Percentiles rank a stretch among this genome's conserved stretches.
phyloP scores from a whole-genome alignment of 176 grass and related monocot genomes.

The Avena insularis region DNA sequence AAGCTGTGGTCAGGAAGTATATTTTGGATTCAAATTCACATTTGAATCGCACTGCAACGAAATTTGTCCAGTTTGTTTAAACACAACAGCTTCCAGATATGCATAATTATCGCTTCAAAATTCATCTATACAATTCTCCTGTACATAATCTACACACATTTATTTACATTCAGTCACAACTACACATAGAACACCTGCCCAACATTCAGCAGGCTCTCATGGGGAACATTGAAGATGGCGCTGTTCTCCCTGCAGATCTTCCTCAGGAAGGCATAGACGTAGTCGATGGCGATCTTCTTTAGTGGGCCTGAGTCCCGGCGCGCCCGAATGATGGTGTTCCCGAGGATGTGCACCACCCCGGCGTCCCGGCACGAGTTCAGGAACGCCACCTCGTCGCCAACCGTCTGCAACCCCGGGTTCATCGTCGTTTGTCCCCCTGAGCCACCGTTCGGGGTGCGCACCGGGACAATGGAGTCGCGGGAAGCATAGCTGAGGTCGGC shows the following conservation, averaged over 20 bases:
- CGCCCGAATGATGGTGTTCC: slow-evolving; percentile 75
- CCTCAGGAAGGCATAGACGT: slow-evolving; percentile 76
- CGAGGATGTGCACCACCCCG: slow-evolving; percentile 87
- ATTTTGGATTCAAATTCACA: not conserved
- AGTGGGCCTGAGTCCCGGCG: slow-evolving; percentile 56
- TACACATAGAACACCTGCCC: slow-evolving; percentile 89
- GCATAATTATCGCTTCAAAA: not conserved
- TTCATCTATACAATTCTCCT: not conserved
- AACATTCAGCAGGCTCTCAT: slow-evolving; percentile 81
- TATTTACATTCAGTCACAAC: not conserved
- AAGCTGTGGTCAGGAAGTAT: too few species aligned
- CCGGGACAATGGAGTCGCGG: slow-evolving; percentile 56
- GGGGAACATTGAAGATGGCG: slow-evolving; percentile 80
- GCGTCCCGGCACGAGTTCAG: slow-evolving; percentile 67
- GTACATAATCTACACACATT: not conserved
- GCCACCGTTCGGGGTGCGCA: slow-evolving; percentile 24
- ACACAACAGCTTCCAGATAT: not conserved
- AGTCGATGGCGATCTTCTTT: slow-evolving; percentile 73
- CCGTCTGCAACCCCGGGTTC: slow-evolving; percentile 20
- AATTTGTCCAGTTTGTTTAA: not conserved
- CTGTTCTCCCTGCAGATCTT: slow-evolving; percentile 84
- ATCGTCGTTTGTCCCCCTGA: slow-evolving; percentile 28
- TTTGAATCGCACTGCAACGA: not conserved
- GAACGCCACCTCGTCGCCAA: slow-evolving; percentile 65
- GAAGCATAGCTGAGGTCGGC: slow-evolving; percentile 45